Conservation (phyloP, 2,329 filamentous ascomycete species). For the Neocucurbitaria cava region DNA sequence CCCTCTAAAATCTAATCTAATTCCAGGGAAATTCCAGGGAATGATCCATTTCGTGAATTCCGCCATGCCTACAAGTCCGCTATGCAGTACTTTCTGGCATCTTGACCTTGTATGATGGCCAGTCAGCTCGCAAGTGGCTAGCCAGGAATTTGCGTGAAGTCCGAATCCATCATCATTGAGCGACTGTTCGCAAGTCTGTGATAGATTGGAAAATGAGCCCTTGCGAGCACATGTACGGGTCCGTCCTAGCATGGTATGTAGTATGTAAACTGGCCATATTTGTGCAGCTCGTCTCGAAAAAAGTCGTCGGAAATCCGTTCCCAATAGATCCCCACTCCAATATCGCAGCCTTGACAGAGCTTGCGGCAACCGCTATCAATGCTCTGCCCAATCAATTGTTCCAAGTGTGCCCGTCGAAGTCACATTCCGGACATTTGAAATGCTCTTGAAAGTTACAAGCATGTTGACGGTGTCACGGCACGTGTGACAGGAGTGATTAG, state of each 20-base stretch:
- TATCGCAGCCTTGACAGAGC: neutral
- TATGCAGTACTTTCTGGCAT: neutral
- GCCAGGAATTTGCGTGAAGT: neutral
- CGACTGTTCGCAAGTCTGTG: neutral
- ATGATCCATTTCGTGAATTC: neutral
- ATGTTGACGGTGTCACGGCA: too few species aligned
- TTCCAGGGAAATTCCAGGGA: too few species aligned
- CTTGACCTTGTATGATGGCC: neutral
- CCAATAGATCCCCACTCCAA: neutral
- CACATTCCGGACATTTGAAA: conserved; percentile 1
- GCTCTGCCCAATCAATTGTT: too few species aligned
- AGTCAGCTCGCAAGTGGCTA: neutral
- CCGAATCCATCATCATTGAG: neutral
- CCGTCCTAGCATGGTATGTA: neutral
- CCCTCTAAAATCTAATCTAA: too few species aligned
- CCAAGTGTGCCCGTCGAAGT: too few species aligned
- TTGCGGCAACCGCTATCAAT: neutral
- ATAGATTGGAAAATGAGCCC: neutral
- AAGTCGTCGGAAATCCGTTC: neutral
- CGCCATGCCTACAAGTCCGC: neutral
- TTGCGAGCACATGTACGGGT: neutral
- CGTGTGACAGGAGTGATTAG: too few species aligned
- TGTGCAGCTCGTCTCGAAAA: neutral
- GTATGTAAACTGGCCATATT: neutral
- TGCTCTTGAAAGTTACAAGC: neutral